Conservation (phyloP, 805 yeast species). For the Candida peoriensis region DNA sequence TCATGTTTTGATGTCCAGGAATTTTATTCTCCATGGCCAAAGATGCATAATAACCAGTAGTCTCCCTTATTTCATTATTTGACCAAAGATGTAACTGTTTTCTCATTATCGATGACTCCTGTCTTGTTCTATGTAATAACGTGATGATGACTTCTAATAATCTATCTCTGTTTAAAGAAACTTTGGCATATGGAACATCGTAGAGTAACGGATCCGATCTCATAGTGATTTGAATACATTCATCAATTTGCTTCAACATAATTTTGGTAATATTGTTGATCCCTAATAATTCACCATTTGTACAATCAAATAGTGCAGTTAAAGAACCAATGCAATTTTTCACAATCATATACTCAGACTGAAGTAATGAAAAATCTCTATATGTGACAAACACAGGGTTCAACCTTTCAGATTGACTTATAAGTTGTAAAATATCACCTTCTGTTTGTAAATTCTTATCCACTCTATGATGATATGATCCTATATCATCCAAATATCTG, state of each 20-base stretch:
- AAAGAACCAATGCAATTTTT: constrained; percentile 69
- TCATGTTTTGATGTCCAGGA: constrained; percentile 9
- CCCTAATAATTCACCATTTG: constrained; percentile 56
- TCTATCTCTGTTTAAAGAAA: constrained; percentile 27
- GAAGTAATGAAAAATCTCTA: constrained; percentile 40
- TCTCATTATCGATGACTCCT: constrained; percentile 12
- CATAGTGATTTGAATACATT: constrained; percentile 40
- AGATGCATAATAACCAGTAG: constrained; percentile 17
- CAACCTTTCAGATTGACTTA: constrained; percentile 24
- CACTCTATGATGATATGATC: constrained; percentile 20
- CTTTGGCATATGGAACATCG: constrained; percentile 18
- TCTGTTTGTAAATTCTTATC: constrained; percentile 21
- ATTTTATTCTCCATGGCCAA: constrained; percentile 12
- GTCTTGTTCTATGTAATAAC: constrained; percentile 19
- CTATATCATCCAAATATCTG: constrained; percentile 10
- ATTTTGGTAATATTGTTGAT: constrained; percentile 31
- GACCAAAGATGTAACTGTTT: constrained; percentile 8
- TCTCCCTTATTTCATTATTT: constrained; percentile 12
- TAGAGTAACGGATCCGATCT: constrained; percentile 14
- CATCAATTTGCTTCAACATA: constrained; percentile 40
- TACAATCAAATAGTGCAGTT: constrained; percentile 59
- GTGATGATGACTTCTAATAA: constrained; percentile 29
- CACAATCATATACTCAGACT: constrained; percentile 59
- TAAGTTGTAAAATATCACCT: constrained; percentile 18
- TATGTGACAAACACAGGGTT: constrained; percentile 26